Evolutionary conservation across 768 basidiomycete genomes (phyloP).

Genomic region (Lentinula raphanica): DNA sequence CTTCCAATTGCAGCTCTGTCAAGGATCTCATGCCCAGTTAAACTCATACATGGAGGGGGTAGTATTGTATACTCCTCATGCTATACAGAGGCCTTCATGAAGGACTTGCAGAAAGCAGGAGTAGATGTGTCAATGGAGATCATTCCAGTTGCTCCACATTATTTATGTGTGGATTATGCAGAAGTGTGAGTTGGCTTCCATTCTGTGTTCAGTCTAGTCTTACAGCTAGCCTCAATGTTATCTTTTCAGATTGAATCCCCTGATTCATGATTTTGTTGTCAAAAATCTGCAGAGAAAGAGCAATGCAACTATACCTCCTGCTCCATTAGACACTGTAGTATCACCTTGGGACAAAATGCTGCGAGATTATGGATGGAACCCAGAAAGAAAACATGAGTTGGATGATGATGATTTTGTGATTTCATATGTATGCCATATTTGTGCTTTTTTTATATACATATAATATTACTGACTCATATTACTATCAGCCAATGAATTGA

Average conservation of each 20-base stretch:
- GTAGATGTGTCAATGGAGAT: conserved; percentile 11
- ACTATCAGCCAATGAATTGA: no score
- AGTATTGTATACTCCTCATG: conserved; percentile 19
- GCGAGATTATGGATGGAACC: neutral
- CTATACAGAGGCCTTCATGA: conserved; percentile 11
- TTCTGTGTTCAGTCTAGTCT: no score
- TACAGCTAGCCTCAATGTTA: neutral
- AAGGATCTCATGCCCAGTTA: conserved; percentile 16
- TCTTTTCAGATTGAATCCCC: neutral
- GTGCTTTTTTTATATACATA: no score
- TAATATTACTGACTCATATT: no score
- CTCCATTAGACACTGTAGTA: neutral
- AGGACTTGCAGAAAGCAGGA: conserved; percentile 16
- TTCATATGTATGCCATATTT: neutral
- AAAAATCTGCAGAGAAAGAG: neutral
- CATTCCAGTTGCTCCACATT: conserved; percentile 15
- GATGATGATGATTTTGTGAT: neutral
- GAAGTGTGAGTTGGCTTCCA: conserved; percentile 14
- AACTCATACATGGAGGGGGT: conserved; percentile 18
- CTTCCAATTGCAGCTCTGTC: conserved; percentile 10
- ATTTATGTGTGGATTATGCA: conserved; percentile 14
- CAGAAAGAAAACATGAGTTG: neutral
- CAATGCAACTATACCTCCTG: neutral
- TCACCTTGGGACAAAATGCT: conserved; percentile 1
- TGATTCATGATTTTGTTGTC: neutral